These are phyloP conservation scores for Ambrosia hybrid DNA, from an alignment of 140 eudicot species.

Conservation along the genomic window DNA sequence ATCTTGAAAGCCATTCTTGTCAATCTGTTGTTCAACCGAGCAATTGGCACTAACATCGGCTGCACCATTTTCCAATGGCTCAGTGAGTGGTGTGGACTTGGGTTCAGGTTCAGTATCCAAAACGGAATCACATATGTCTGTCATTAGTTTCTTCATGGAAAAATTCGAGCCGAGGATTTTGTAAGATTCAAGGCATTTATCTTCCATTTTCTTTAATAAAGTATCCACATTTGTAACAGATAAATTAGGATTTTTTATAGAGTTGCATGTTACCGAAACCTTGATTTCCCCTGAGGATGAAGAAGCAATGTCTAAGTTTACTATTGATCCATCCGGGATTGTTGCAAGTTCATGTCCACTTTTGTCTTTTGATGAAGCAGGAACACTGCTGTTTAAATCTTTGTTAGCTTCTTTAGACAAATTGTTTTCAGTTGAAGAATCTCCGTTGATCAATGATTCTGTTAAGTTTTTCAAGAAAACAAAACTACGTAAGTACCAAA, in stretches of 20 bases:
- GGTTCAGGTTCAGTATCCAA: conserved; percentile 48
- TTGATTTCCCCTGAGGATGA: conserved; percentile 64
- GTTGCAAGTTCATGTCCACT: conserved; percentile 35
- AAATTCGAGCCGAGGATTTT: conserved; percentile 54
- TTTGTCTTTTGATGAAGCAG: conserved; percentile 27
- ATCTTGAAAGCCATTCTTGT: conserved; percentile 25
- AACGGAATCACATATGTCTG: conserved; percentile 63
- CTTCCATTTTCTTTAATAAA: conserved; percentile 53
- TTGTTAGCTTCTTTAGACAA: conserved; percentile 10
- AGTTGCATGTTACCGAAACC: conserved; percentile 50
- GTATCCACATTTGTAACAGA: conserved; percentile 48
- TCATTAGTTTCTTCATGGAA: conserved; percentile 62
- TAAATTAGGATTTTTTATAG: conserved; percentile 37
- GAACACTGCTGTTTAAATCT: conserved; percentile 28
- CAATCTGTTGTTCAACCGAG: conserved; percentile 13
- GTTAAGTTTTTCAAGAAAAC: conserved; percentile 22
- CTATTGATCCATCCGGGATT: conserved; percentile 30
- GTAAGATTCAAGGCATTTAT: conserved; percentile 49
- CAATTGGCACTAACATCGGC: conserved; percentile 14
- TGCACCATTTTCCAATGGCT: conserved; percentile 2
- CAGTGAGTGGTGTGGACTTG: conserved; percentile 29
- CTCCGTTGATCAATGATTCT: conserved; percentile 40
- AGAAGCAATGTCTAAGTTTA: conserved; percentile 57
- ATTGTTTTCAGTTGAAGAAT: conserved; percentile 25
- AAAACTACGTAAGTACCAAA: conserved; percentile 12